Evolutionary conservation across 805 yeast species (phyloP), one percentile per base, ranked within the genome.

Genomic region (Candida corydali): DNA sequence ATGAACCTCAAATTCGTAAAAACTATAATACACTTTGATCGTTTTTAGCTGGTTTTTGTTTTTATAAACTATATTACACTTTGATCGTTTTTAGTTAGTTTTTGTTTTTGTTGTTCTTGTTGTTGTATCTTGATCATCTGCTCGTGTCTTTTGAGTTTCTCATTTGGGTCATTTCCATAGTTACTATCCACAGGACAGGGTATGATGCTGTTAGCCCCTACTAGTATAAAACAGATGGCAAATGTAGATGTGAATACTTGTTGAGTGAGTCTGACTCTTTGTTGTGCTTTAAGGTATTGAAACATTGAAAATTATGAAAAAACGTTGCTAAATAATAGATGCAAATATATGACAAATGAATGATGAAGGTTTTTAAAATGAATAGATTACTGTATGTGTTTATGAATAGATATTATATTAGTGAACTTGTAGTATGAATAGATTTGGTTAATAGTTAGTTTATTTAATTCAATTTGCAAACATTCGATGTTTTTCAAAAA

Each of bases 181-280:
- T 61, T 62, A 32, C 50, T 48, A 44, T 67, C 72, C 8, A 67
- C 60, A 4, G 73, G 73, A 49, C 73, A 67, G 17, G 72, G 72
- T 18, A 67, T 46, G 16, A 67, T 38, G 1, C 80, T 75, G 38
- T 78, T 81, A 11, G 81, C 79, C 12, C 82, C 75, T 4, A 68
- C 73, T 34, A 68, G 41, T 36, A 59, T 51, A 40, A 83, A 74
- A 25, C 89, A 82, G 19, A 84, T 76, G n/a, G 82, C 70, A 44
- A 82, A 82, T 0, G 93, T 82, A 14, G 87, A 77, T 17, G 82
- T 75, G 58, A 83, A 83, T 41, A 83, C 63, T 10, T 86, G 80
- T 32, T 74, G 71, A 16, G 87, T 80, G 35, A 82, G 62, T 43
- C 63, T 64, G 38, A 69, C 67, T 51, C 84, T 69, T 33, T 70